Evolutionary conservation across 179 eudicot genomes (phyloP).

Genomic region (Spergularia azorica): DNA sequence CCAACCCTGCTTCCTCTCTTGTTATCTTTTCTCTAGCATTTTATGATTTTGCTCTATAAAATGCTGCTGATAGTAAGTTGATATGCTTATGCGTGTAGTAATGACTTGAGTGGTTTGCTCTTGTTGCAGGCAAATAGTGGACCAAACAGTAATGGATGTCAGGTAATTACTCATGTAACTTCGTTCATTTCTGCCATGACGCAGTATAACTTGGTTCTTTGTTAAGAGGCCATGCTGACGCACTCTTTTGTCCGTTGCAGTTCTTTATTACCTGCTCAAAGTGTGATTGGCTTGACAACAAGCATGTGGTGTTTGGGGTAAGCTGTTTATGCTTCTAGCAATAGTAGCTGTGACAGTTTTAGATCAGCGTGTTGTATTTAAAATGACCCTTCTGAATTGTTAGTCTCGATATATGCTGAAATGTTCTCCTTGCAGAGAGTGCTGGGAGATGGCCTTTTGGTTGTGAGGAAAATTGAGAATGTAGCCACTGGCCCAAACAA

Average conservation of each 20-base stretch:
- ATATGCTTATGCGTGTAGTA: background rate
- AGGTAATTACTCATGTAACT: slow-evolving; percentile 48
- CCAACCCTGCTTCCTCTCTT: no score
- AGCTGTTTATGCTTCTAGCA: slow-evolving; percentile 1
- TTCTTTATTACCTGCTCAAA: slow-evolving; percentile 88
- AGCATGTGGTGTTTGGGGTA: slow-evolving; percentile 99
- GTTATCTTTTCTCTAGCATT: no score
- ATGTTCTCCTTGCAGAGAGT: slow-evolving; percentile 60
- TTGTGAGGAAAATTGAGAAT: slow-evolving; percentile 90
- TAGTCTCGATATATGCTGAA: background rate
- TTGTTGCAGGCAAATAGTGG: slow-evolving; percentile 95
- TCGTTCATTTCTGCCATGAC: background rate
- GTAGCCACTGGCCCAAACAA: slow-evolving; percentile 86
- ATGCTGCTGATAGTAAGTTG: slow-evolving; percentile 1
- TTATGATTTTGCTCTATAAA: background rate
- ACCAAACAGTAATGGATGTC: slow-evolving; percentile 80
- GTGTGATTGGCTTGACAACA: slow-evolving; percentile 97
- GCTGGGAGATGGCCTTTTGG: slow-evolving; percentile 89
- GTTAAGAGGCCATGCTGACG: slow-evolving; percentile 1
- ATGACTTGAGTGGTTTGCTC: background rate
- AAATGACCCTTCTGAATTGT: no score
- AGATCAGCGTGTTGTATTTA: no score
- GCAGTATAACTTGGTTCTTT: background rate
- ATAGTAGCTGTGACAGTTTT: background rate
- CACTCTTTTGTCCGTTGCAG: slow-evolving; percentile 44